Base-by-base conservation (phyloP, 306 rosid genomes). In the Oxytropis ochrocephala region DNA sequence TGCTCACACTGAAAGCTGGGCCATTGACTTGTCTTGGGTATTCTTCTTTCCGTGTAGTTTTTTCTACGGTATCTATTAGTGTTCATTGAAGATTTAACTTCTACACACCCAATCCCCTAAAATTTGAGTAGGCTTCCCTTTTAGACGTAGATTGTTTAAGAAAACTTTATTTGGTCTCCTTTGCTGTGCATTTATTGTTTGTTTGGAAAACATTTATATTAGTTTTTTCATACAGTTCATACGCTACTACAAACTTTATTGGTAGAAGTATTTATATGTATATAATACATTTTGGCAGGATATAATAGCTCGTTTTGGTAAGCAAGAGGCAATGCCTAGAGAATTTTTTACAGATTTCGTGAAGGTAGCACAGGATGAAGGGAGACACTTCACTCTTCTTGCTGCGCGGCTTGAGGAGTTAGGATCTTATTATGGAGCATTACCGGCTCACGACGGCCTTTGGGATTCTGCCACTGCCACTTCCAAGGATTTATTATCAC, bases 21-120 rank as follows among this genome's bases (percentile, higher is more conserved):
- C 98, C 19, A 79, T 87, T 27, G 98, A 92, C 62, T 74, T 92
- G 81, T 92, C 96, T 50, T 92, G 96, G 98, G 98, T 91, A 81
- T 58, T 64, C 11, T 42, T 65, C 62, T 46, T 70, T 71, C 18
- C 54, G 44, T 30, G 6, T 16, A 8, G 29, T 18, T 63, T 18
- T 11, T 63, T 42, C 11, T 19, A 11, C 19, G 18, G 33, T 29
- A 60, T 14, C 57, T 29, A 11, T 33, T 67, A 39, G 16, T 41
- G 53, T 60, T 5, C 35, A 50, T 4, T n/a, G 36, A 46, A 8
- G 5, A 35, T 53, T 63, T 11, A 51, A 67, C 64, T 30, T 44
- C 7, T 56, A 57, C 16, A 43, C 30, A 46, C 21, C 10, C 4
- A 47, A 30, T 14, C 41, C 60, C 33, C 58, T 16, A 11, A 29